These are phyloP conservation scores for Lagenidium giganteum DNA, from an alignment of 352 stramenopile species.

Conservation along the genomic window DNA sequence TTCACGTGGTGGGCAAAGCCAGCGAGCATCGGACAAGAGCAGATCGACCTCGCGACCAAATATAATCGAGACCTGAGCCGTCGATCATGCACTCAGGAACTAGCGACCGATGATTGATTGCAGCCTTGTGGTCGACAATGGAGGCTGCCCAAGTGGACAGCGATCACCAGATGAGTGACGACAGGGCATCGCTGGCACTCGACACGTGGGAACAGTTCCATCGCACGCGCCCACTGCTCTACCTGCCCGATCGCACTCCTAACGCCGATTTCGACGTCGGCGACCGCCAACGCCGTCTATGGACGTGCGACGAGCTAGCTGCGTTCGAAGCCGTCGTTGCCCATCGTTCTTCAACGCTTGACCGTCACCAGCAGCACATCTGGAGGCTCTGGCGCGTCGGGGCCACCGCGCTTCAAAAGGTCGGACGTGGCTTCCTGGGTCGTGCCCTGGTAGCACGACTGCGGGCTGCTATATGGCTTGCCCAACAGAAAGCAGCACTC, in stretches of 20 bases:
- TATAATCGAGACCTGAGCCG: not conserved
- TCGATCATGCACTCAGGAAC: not conserved
- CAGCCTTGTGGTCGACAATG: too few species aligned
- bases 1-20: too few species aligned
- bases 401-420: slow-evolving; percentile 32
- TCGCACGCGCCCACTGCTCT: slow-evolving; percentile 24
- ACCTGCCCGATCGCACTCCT: slow-evolving; percentile 37
- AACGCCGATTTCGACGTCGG: slow-evolving; percentile 33
- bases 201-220: slow-evolving; percentile 31
- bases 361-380: slow-evolving; percentile 29
- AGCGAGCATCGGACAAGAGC: too few species aligned
- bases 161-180: too few species aligned
- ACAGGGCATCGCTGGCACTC: too few species aligned
- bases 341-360: slow-evolving; percentile 22
- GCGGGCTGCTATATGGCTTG: slow-evolving; percentile 19
- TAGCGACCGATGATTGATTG: not conserved
- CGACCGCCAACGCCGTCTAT: slow-evolving; percentile 31
- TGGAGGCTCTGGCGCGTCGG: slow-evolving; percentile 31
- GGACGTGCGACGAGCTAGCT: slow-evolving; percentile 36
- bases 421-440: slow-evolving; percentile 27
- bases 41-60: too few species aligned
- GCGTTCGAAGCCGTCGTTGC: slow-evolving; percentile 33
- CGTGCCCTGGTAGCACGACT: slow-evolving; percentile 26
- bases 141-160: too few species aligned
- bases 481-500: slow-evolving; percentile 20